Conservation (phyloP, 352 stramenopile species). For the Phytopythium cucurbitacearum region DNA sequence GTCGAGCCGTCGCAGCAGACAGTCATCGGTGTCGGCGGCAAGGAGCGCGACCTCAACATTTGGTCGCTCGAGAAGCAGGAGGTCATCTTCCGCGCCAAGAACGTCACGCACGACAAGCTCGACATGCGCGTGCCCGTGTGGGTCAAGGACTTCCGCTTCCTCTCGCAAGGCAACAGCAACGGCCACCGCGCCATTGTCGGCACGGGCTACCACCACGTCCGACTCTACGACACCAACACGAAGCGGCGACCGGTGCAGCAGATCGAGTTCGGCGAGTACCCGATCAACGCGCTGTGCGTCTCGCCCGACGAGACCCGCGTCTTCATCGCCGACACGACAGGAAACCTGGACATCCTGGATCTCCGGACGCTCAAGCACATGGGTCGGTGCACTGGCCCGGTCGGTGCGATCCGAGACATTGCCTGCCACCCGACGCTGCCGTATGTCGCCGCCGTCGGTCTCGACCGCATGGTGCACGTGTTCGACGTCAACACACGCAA, state of each 20-base stretch:
- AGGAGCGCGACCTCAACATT: slow-evolving; percentile 75
- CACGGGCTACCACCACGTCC: slow-evolving; percentile 73
- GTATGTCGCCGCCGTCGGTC: slow-evolving; percentile 86
- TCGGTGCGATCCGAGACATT: slow-evolving; percentile 89
- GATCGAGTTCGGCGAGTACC: slow-evolving; percentile 70
- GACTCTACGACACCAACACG: slow-evolving; percentile 87
- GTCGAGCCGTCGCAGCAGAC: slow-evolving; percentile 41
- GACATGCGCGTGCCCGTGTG: slow-evolving; percentile 88
- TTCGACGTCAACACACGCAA: slow-evolving; percentile 88
- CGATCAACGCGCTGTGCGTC: slow-evolving; percentile 64
- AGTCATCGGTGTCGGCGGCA: slow-evolving; percentile 70
- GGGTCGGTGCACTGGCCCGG: slow-evolving; percentile 84
- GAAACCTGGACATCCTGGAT: slow-evolving; percentile 88
- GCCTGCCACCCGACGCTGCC: slow-evolving; percentile 87
- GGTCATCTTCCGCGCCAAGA: slow-evolving; percentile 78
- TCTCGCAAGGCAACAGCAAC: slow-evolving; percentile 58
- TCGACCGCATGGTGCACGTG: slow-evolving; percentile 94
- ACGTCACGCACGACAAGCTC: slow-evolving; percentile 84
- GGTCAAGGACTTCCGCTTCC: slow-evolving; percentile 76
- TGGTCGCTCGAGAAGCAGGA: slow-evolving; percentile 83
- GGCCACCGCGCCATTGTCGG: slow-evolving; percentile 69
- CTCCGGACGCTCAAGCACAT: slow-evolving; percentile 84
- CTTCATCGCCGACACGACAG: slow-evolving; percentile 87
- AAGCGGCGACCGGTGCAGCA: slow-evolving; percentile 74
- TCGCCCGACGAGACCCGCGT: slow-evolving; percentile 75